Base-by-base conservation (phyloP, 192 early-diverging fungal species). In the Entomortierella lignicola region DNA sequence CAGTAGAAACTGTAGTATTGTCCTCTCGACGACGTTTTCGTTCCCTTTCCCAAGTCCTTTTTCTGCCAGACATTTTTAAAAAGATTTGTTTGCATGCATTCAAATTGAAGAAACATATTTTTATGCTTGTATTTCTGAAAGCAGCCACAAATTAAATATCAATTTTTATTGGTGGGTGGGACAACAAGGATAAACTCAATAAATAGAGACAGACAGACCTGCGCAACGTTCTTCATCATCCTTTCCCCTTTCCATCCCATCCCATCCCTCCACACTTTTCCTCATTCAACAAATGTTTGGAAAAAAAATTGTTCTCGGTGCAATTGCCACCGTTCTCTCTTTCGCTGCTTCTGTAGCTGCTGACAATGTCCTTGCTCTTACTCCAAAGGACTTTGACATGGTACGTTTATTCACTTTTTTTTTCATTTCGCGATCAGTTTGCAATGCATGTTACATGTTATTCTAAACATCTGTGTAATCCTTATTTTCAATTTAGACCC, bases 251-350 rank as follows among this genome's bases (percentile, higher is more conserved):
- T 8, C 13, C 26, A 30, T 42, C 32, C 29, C 18, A 5, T 48
- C 27, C 1, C 27, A 0, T 42, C 41, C 39, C 8, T 61, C 39
- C 4, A 42, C 2, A 7, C 47, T 23, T 51, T 32, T 10, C 37
- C 59, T 43, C 53, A 31, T 51, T 39, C 32, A 30, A 20, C 27
- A 12, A 2, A 79, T 79, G 75, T 29, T 79, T 61, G 75, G 75
- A 69, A 79, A 79, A 30, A 79, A 79, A 31, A 50, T 79, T 42
- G n/a, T 79, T 52, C 15, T 70, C 25, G 67, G 75, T 42, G 75
- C 68, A 20, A 47, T 79, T 30, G 75, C 75, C 48, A 60, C 67
- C 42, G 8, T 70, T 50, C 60, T 70, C 43, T 69, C 75, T 26
- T 47, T 79, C 34, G 65, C 52, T 55, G 55, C 62, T 41, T 37